Base-by-base conservation (phyloP, 768 basidiomycete species). In the Tephrocybe sp. region DNA sequence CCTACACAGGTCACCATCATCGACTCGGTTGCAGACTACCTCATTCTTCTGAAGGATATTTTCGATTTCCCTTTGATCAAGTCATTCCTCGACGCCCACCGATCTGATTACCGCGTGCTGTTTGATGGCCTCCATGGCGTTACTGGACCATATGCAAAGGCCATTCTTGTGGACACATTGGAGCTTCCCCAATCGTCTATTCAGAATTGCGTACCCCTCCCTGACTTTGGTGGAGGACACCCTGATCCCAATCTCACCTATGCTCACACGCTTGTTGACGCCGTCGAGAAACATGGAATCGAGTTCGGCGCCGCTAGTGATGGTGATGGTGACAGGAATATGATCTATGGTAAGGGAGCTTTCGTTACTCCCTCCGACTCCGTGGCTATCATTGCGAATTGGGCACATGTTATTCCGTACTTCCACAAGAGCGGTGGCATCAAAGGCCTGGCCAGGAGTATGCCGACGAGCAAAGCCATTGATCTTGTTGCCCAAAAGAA, bases 171-270 rank as follows among this genome's bases (percentile, higher is more conserved):
- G 62, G 78, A 84, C 21, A 75, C 83, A 18, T 84, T 99, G 37
- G 89, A 85, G 47, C 86, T 99, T 15, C 78, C 87, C 13, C 78
- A 83, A 56, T 73, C 78, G 1, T 89, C 91, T 22, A 74, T 94
- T 55, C 95, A 97, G 75, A 95, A 97, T 74, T 90, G 91, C 61
- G 71, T 82, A 9, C 90, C 97, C 6, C 80, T 88, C 36, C 94
- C 95, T 18, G 93, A 98, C 68, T 99, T 99, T 65, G 95, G 94
- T 41, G 95, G 94, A 59, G 91, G 90, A 51, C 97, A 99, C 69
- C 97, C 97, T 3, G 97, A 99, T 68, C 97, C 97, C 24, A 99
- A 99, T 75, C 72, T 99, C 61, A 97, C 94, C 7, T 99, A 98
- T 68, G 97, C 97, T 1, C 91, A 94, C 70, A 76, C 83, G 12